phyloP scores from a whole-genome alignment of 176 grass and related monocot genomes.

The Saccharum spontaneum region DNA sequence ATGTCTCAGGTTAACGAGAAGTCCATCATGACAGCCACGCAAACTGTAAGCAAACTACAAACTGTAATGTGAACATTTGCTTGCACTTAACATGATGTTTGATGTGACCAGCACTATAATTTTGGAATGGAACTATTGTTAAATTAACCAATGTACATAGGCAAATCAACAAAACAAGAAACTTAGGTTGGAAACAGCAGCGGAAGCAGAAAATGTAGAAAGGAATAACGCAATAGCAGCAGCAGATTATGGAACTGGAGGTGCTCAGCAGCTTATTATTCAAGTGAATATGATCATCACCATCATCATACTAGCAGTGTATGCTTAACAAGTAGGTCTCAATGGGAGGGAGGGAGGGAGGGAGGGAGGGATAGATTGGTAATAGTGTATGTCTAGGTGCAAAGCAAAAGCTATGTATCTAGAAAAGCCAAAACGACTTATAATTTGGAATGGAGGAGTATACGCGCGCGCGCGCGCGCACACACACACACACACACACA shows the following conservation, averaged over 20 bases:
- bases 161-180: neutral
- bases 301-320: neutral
- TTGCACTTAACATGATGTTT: neutral
- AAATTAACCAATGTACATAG: neutral
- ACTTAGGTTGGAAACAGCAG: neutral
- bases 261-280: constrained; percentile 22
- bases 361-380: neutral
- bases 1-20: constrained; percentile 58
- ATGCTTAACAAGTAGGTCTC: neutral
- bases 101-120: neutral
- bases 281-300: neutral
- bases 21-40: constrained; percentile 40
- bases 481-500: no score
- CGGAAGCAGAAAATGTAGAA: neutral
- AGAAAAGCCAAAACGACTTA: neutral
- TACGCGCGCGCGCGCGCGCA: neutral
- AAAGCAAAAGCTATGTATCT: neutral
- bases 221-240: neutral
- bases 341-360: neutral
- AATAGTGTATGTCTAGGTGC: neutral
- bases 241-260: constrained; percentile 23
- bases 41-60: neutral
- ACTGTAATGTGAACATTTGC: neutral
- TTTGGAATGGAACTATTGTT: neutral
- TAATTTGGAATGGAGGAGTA: neutral